These are phyloP conservation scores for Bocquillonia castaneifolia DNA, from an alignment of 441 rosid species.

Conservation along the genomic window DNA sequence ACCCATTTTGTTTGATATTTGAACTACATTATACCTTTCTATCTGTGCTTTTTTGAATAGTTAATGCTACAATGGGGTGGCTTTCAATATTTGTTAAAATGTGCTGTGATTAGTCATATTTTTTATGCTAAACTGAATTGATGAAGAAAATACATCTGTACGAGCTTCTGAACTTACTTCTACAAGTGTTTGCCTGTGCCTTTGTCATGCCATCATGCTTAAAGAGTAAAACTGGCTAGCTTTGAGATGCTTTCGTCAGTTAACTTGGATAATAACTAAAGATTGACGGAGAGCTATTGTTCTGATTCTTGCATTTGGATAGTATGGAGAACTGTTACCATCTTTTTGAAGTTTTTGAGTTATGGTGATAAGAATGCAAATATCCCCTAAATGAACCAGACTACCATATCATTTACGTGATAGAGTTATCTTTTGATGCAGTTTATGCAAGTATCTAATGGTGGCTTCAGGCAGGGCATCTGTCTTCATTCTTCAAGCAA, in stretches of 20 bases:
- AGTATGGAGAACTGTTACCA: neutral
- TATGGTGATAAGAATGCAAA: neutral
- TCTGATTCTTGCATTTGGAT: neutral
- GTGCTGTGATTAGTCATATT: neutral
- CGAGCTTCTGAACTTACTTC: conserved; percentile 1
- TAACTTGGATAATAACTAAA: neutral
- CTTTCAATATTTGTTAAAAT: neutral
- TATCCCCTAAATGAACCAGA: neutral
- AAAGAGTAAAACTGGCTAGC: neutral
- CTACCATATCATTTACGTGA: conserved; percentile 12
- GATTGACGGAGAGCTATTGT: neutral
- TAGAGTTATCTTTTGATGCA: conserved; percentile 23
- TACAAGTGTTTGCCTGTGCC: neutral
- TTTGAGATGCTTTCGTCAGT: neutral
- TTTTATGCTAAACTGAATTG: neutral
- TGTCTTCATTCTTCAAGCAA: conserved; percentile 38
- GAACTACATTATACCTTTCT: neutral
- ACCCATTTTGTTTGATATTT: neutral
- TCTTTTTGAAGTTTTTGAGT: neutral
- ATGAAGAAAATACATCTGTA: neutral
- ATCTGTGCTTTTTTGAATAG: neutral
- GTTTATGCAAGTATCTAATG: conserved; percentile 67
- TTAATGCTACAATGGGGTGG: neutral
- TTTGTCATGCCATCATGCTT: neutral
- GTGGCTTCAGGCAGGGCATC: conserved; percentile 66